These are phyloP conservation scores for Gloeophyllum trabeum DNA, from an alignment of 768 basidiomycete genomes.

Conservation along the genomic window DNA sequence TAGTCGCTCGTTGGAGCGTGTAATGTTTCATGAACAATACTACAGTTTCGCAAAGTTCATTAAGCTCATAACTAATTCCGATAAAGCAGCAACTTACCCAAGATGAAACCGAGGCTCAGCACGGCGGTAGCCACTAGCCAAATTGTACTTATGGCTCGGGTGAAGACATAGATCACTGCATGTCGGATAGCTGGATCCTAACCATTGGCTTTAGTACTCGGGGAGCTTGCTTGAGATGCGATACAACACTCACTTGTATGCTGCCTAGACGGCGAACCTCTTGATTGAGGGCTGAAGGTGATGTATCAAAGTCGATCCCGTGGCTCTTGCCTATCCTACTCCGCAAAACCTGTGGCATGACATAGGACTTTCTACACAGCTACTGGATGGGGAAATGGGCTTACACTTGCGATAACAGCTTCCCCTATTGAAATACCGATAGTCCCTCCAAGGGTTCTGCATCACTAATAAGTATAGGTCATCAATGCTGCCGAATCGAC, in stretches of 20 bases:
- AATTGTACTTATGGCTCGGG: slow-evolving; percentile 47
- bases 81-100: slow-evolving; percentile 19
- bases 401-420: slow-evolving; percentile 52
- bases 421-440: slow-evolving; percentile 67
- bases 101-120: slow-evolving; percentile 36
- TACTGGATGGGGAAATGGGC: slow-evolving; percentile 1
- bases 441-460: slow-evolving; percentile 63
- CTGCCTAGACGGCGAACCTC: slow-evolving; percentile 31
- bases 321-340: slow-evolving; percentile 27
- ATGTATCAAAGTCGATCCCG: slow-evolving; percentile 27
- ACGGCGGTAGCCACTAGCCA: slow-evolving; percentile 59
- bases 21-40: slow-evolving; percentile 51
- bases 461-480: slow-evolving; percentile 3
- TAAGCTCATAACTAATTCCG: too few relatives aligned
- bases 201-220: too few relatives aligned
- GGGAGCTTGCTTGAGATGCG: too few relatives aligned
- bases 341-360: slow-evolving; percentile 21
- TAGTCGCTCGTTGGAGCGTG: slow-evolving; percentile 37
- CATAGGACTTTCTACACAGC: not conserved
- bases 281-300: slow-evolving; percentile 30
- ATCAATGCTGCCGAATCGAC: not conserved
- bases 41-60: too few relatives aligned
- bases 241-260: slow-evolving; percentile 36
- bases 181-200: slow-evolving; percentile 39
- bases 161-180: slow-evolving; percentile 48